These are phyloP conservation scores for Talaromyces albobiverticillius DNA, from an alignment of 2,329 filamentous ascomycete species.

Conservation along the genomic window DNA sequence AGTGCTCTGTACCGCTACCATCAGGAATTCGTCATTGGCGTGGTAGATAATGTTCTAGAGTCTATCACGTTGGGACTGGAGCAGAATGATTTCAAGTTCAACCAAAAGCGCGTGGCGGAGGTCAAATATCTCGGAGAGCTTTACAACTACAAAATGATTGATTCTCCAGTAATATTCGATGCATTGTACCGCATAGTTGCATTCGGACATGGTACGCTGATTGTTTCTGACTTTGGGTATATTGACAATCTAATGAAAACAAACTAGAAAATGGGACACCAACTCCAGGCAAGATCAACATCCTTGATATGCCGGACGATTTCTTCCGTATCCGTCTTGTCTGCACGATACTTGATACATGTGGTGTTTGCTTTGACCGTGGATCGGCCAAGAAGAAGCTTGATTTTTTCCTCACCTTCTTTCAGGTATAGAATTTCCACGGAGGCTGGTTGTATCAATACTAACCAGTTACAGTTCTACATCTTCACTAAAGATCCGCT, in stretches of 20 bases:
- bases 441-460: constrained; percentile 13
- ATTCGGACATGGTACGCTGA: constrained; percentile 71
- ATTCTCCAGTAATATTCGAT: constrained; percentile 93
- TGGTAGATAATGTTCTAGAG: constrained; percentile 90
- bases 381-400: constrained; percentile 94
- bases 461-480: constrained; percentile 67
- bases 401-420: constrained; percentile 94
- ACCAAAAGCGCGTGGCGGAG: constrained; percentile 89
- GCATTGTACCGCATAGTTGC: constrained; percentile 91
- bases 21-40: constrained; percentile 81
- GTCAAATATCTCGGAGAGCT: constrained; percentile 95
- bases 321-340: constrained; percentile 93
- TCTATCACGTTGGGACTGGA: constrained; percentile 84
- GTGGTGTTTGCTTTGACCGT: constrained; percentile 92
- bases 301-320: constrained; percentile 85
- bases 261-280: constrained; percentile 71
- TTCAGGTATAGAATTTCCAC: constrained; percentile 60
- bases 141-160: constrained; percentile 96
- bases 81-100: constrained; percentile 95
- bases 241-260: not conserved
- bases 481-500: constrained; percentile 83
- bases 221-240: not conserved
- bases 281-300: constrained; percentile 70
- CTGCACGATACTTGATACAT: constrained; percentile 87
- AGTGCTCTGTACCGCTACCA: constrained; percentile 90